These are phyloP conservation scores for Xeromyces bisporus DNA, from an alignment of 495 filamentous ascomycete species.

Conservation along the genomic window DNA sequence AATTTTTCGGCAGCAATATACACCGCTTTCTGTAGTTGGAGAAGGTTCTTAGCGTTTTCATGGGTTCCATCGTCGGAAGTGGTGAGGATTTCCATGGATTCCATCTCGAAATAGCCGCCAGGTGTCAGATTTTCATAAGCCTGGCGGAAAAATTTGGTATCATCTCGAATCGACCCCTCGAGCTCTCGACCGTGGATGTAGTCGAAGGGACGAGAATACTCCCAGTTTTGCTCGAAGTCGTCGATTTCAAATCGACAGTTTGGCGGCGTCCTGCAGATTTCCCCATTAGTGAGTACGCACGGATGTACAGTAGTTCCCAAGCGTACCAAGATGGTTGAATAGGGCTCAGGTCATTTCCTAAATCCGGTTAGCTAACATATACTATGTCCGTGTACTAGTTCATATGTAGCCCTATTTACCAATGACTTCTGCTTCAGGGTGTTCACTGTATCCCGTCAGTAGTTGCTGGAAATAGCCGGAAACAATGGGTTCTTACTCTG, in stretches of 20 bases:
- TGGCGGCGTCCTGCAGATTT: conserved; percentile 33
- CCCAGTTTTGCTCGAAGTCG: conserved; percentile 43
- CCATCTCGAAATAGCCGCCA: conserved; percentile 38
- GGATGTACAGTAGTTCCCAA: too few species aligned
- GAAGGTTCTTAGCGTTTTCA: not conserved
- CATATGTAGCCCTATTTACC: not conserved
- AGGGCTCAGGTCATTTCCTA: conserved; percentile 41
- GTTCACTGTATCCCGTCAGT: conserved; percentile 32
- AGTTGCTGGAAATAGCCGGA: conserved; percentile 14
- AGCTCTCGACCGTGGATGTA: conserved; percentile 41
- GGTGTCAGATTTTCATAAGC: conserved; percentile 29
- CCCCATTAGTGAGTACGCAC: not conserved
- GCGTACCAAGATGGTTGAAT: conserved; percentile 38
- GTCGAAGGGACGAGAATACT: conserved; percentile 38
- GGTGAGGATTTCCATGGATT: not conserved
- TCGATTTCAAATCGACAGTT: conserved; percentile 49
- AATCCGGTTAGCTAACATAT: too few species aligned
- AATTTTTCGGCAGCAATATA: not conserved
- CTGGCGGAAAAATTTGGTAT: conserved; percentile 15
- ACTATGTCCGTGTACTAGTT: not conserved
- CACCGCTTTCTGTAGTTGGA: not conserved
- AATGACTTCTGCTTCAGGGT: conserved; percentile 30
- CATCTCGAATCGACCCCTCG: conserved; percentile 20
- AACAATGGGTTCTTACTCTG: conserved; percentile 25
- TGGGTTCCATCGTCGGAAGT: not conserved